These are phyloP conservation scores for Gracilaria caudata DNA, from an alignment of 23 red algal genomes.

Conservation along the genomic window DNA sequence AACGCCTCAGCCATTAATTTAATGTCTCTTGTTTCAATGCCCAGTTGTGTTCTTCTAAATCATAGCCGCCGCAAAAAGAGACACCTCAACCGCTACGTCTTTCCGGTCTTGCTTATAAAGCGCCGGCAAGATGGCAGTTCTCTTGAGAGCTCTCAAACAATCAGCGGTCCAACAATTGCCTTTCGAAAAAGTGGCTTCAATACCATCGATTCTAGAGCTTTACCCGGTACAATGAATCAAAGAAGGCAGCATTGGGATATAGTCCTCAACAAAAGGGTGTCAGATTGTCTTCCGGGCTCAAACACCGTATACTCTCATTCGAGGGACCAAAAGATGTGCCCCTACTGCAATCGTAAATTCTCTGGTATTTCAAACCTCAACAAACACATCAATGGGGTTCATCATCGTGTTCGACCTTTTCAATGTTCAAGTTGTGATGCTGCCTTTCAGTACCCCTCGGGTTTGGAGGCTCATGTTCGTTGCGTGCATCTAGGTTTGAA, in stretches of 20 bases:
- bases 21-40: neutral
- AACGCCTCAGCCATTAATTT: neutral
- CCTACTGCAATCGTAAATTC: slow-evolving; percentile 7
- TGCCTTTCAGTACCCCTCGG: slow-evolving; percentile 28
- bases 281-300: neutral
- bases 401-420: slow-evolving; percentile 53
- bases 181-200: neutral
- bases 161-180: neutral
- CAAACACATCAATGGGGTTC: slow-evolving; percentile 63
- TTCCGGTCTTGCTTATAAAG: neutral
- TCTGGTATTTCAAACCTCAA: slow-evolving; percentile 55
- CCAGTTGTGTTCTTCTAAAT: neutral
- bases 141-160: neutral
- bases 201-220: neutral
- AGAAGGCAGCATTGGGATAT: slow-evolving; percentile 9
- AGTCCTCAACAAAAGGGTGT: neutral
- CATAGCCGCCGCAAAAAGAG: neutral
- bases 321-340: slow-evolving; percentile 6
- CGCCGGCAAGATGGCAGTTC: neutral
- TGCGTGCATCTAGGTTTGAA: slow-evolving; percentile 20
- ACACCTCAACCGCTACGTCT: neutral
- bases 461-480: neutral
- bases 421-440: slow-evolving; percentile 32
- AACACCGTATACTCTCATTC: neutral
- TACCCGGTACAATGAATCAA: neutral